phyloP scores from a whole-genome alignment of 352 stramenopile genomes.

The Phytophthora tentaculata region DNA sequence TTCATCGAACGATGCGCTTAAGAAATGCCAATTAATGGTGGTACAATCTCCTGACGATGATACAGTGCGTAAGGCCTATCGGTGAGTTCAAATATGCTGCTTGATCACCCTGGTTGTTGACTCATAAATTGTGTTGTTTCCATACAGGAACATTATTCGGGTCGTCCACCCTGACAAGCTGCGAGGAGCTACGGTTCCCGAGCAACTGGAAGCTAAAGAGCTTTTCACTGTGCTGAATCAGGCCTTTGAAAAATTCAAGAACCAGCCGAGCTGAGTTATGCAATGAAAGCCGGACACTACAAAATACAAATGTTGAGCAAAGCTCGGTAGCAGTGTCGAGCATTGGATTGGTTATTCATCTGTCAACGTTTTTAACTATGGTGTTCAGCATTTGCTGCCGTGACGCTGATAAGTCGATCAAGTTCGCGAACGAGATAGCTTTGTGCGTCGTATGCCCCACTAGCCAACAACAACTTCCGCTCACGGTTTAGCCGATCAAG shows the following conservation, averaged over 20 bases:
- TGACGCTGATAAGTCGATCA: slow-evolving; percentile 55
- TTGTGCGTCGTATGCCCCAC: slow-evolving; percentile 62
- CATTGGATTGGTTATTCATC: no score
- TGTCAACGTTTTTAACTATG: slow-evolving; percentile 17
- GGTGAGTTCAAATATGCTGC: slow-evolving; percentile 39
- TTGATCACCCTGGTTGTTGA: background rate
- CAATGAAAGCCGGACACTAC: slow-evolving; percentile 2
- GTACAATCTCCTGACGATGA: slow-evolving; percentile 84
- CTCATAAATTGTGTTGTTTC: slow-evolving; percentile 8
- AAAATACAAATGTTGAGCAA: slow-evolving; percentile 21
- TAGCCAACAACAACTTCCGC: slow-evolving; percentile 61
- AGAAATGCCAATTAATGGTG: slow-evolving; percentile 78
- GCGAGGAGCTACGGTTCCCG: slow-evolving; percentile 71
- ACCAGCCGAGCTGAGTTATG: slow-evolving; percentile 30
- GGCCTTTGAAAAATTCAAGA: slow-evolving; percentile 89
- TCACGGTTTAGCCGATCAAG: slow-evolving; percentile 60
- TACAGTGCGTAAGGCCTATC: slow-evolving; percentile 84
- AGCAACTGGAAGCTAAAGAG: slow-evolving; percentile 86
- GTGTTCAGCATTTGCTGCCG: slow-evolving; percentile 32
- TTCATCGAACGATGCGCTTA: slow-evolving; percentile 70
- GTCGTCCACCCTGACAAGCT: slow-evolving; percentile 90
- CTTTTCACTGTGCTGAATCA: slow-evolving; percentile 90
- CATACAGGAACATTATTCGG: slow-evolving; percentile 82
- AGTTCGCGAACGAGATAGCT: slow-evolving; percentile 76
- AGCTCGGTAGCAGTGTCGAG: background rate